Conservation (phyloP, 768 basidiomycete genomes). For the Lactifluus echinatus region DNA sequence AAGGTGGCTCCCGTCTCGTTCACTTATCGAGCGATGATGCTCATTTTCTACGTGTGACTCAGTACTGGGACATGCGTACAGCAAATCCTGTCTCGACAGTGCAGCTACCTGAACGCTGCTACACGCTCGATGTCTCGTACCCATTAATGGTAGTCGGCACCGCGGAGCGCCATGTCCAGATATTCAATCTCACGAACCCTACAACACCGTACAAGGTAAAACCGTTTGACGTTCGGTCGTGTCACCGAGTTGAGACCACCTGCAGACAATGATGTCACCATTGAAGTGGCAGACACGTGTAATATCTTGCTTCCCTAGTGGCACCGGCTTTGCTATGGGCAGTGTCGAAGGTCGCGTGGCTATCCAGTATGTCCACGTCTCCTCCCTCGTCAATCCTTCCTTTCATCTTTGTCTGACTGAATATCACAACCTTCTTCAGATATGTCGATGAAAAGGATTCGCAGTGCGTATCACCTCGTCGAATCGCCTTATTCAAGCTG, state of each 20-base stretch:
- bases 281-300: conserved; percentile 92
- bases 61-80: conserved; percentile 92
- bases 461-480: conserved; percentile 34
- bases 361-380: conserved; percentile 67
- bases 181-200: conserved; percentile 81
- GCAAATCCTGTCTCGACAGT: conserved; percentile 71
- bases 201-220: conserved; percentile 65
- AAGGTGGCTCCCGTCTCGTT: conserved; percentile 48
- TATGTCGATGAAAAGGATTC: conserved; percentile 81
- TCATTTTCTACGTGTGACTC: neutral
- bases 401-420: neutral
- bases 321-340: conserved; percentile 75
- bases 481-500: neutral
- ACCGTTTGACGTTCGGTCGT: neutral
- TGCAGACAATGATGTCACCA: conserved; percentile 72
- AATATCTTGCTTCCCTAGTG: conserved; percentile 71
- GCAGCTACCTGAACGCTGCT: conserved; percentile 82
- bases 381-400: too few relatives aligned
- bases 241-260: neutral
- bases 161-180: conserved; percentile 86
- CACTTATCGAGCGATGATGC: neutral
- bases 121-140: conserved; percentile 74
- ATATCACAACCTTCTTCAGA: conserved; percentile 31
- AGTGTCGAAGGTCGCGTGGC: conserved; percentile 90
- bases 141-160: conserved; percentile 88